These are phyloP conservation scores for Spizellomyces punctatus DNA, from an alignment of 192 early-diverging fungal species.

Conservation along the genomic window DNA sequence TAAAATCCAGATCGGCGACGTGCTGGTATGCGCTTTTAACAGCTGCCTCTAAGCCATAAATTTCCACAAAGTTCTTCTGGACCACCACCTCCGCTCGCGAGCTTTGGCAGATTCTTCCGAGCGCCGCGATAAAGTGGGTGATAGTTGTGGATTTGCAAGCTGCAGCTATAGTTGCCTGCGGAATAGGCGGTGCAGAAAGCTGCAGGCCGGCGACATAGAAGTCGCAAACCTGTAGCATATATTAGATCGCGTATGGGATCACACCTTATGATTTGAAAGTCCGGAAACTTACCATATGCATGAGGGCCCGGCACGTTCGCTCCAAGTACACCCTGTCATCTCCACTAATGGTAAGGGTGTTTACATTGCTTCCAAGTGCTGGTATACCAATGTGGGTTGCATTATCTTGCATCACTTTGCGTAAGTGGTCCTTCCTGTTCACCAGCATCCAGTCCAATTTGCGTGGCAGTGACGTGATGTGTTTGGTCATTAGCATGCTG, in stretches of 20 bases:
- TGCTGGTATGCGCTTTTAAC: constrained; percentile 62
- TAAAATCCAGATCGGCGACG: constrained; percentile 53
- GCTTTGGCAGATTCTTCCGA: constrained; percentile 50
- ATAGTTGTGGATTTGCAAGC: constrained; percentile 12
- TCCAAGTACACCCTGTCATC: constrained; percentile 72
- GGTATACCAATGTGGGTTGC: constrained; percentile 69
- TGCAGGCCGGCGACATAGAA: constrained; percentile 55
- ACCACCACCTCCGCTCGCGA: constrained; percentile 68
- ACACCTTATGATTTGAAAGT: background rate
- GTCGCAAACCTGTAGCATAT: constrained; percentile 41
- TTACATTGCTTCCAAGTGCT: constrained; percentile 54
- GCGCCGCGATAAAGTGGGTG: constrained; percentile 38
- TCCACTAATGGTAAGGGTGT: constrained; percentile 56
- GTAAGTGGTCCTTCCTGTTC: constrained; percentile 61
- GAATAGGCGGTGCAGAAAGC: constrained; percentile 19
- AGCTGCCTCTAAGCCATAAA: constrained; percentile 69
- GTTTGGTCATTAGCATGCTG: constrained; percentile 42
- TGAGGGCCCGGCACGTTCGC: constrained; percentile 69
- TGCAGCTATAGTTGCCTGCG: background rate
- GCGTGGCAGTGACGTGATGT: constrained; percentile 57
- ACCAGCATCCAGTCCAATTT: constrained; percentile 82
- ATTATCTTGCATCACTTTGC: constrained; percentile 78
- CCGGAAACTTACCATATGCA: constrained; percentile 59
- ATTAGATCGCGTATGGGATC: no score
- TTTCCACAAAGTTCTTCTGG: constrained; percentile 60